phyloP scores from a whole-genome alignment of 2,329 filamentous ascomycete species.

The Epichloe bromicola region DNA sequence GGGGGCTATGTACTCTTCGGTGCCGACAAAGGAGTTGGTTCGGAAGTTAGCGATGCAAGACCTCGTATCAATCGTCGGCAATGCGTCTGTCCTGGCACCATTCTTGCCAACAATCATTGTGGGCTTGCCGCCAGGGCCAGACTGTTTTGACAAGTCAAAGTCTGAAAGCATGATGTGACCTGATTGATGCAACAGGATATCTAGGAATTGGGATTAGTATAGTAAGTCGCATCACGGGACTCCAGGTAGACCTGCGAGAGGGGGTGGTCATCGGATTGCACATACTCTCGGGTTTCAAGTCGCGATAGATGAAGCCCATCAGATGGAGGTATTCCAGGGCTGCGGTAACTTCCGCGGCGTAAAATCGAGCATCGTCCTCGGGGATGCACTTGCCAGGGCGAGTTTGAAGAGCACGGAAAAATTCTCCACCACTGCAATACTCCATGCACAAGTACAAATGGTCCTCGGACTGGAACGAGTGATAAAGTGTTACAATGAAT shows the following conservation, averaged over 20 bases:
- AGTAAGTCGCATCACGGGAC: neutral
- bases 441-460: constrained; percentile 99
- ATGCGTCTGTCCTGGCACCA: constrained; percentile 69
- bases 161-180: constrained; percentile 99
- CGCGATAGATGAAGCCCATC: constrained; percentile 98
- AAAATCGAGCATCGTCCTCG: constrained; percentile 93
- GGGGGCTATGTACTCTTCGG: constrained; percentile 92
- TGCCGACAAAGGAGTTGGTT: constrained; percentile 96
- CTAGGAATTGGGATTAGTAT: constrained; percentile 29
- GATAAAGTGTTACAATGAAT: constrained; percentile 96
- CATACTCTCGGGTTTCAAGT: constrained; percentile 95
- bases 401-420: constrained; percentile 93
- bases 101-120: constrained; percentile 95
- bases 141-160: constrained; percentile 97
- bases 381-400: constrained; percentile 94
- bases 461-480: constrained; percentile 98
- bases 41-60: constrained; percentile 97
- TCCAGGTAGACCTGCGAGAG: neutral
- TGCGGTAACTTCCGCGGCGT: constrained; percentile 93
- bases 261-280: neutral
- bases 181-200: constrained; percentile 96
- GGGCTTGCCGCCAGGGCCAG: constrained; percentile 84
- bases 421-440: constrained; percentile 97
- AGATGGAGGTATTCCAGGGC: constrained; percentile 93
- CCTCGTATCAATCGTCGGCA: constrained; percentile 96